These are phyloP conservation scores for Candida tammaniensis DNA, from an alignment of 805 yeast genomes.

Conservation along the genomic window DNA sequence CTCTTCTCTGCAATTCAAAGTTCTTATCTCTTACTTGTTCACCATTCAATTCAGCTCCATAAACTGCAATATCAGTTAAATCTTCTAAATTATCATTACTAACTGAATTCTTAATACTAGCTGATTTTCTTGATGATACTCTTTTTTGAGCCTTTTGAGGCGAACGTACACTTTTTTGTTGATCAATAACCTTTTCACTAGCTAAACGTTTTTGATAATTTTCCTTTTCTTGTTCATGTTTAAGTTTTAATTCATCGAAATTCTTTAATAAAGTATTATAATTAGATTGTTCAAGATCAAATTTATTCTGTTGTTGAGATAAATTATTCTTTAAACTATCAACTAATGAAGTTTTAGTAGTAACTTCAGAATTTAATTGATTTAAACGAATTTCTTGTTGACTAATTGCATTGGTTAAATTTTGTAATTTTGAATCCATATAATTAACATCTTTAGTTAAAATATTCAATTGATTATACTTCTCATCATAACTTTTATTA, in stretches of 20 bases:
- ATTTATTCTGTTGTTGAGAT: constrained; percentile 15
- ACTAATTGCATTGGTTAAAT: constrained; percentile 15
- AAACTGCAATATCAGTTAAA: constrained; percentile 34
- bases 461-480: constrained; percentile 18
- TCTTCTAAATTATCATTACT: constrained; percentile 30
- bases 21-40: constrained; percentile 17
- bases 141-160: constrained; percentile 1
- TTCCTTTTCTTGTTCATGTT: constrained; percentile 6
- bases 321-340: constrained; percentile 16
- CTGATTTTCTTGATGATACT: background rate
- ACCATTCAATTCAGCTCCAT: constrained; percentile 34
- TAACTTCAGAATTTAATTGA: constrained; percentile 22
- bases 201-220: no score
- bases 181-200: constrained; percentile 1
- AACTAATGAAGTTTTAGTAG: constrained; percentile 18
- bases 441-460: constrained; percentile 20
- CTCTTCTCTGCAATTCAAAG: constrained; percentile 17
- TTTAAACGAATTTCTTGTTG: constrained; percentile 20
- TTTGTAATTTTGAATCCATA: constrained; percentile 10
- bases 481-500: constrained; percentile 12
- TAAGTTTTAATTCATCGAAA: constrained; percentile 5
- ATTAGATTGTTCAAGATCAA: constrained; percentile 8
- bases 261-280: constrained; percentile 11
- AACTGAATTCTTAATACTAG: constrained; percentile 6
- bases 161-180: constrained; percentile 2